Conservation (phyloP, 2,329 filamentous ascomycete species). For the Mycosphaerelloides madeirae region DNA sequence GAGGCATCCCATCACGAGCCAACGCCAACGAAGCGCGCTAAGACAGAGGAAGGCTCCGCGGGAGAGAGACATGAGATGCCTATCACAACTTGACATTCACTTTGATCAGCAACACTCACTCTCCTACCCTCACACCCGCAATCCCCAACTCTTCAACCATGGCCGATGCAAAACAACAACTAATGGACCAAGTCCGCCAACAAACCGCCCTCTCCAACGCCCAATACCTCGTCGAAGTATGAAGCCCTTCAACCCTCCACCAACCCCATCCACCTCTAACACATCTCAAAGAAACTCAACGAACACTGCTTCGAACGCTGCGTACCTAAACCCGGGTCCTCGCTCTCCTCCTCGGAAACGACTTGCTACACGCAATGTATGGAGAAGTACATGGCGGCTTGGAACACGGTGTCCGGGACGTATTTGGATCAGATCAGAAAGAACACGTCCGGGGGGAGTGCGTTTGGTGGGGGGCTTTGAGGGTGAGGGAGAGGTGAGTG, state of each 20-base stretch:
- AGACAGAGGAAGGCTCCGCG: too few species aligned
- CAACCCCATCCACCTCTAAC: neutral
- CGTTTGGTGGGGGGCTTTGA: slow-evolving; percentile 14
- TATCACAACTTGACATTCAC: too few species aligned
- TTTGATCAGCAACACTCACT: too few species aligned
- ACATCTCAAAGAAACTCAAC: slow-evolving; percentile 46
- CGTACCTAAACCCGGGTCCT: slow-evolving; percentile 49
- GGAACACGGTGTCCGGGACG: slow-evolving; percentile 49
- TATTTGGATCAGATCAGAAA: slow-evolving; percentile 47
- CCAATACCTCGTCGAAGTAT: slow-evolving; percentile 47
- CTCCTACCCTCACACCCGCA: too few species aligned
- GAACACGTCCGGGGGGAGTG: slow-evolving; percentile 30
- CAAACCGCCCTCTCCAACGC: slow-evolving; percentile 50
- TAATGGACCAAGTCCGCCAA: slow-evolving; percentile 52
- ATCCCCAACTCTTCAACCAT: slow-evolving; percentile 23
- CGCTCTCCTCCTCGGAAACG: slow-evolving; percentile 47
- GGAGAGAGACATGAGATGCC: too few species aligned
- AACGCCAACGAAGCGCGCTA: too few species aligned
- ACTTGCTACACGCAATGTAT: slow-evolving; percentile 50
- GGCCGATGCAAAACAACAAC: slow-evolving; percentile 42
- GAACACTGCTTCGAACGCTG: slow-evolving; percentile 55
- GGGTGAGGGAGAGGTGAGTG: neutral
- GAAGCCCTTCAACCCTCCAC: neutral
- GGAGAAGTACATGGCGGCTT: slow-evolving; percentile 53
- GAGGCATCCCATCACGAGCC: too few species aligned